Evolutionary conservation across 768 basidiomycete genomes (phyloP).

Genomic region (Ramaria sp.): DNA sequence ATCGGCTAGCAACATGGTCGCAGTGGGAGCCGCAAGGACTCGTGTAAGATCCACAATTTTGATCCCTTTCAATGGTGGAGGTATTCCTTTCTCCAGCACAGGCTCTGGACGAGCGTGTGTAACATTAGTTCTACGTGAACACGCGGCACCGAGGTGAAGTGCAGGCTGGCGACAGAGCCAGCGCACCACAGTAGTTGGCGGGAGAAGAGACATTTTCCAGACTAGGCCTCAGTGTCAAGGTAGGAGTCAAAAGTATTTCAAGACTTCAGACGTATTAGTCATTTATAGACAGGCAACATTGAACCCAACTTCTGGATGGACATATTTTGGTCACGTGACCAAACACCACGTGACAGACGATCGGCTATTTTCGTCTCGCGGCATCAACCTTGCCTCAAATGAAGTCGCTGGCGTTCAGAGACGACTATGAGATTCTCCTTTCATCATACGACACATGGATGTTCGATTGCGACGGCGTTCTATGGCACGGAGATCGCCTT

Average conservation of each 20-base stretch:
- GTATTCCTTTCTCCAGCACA: slow-evolving; percentile 33
- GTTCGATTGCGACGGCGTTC: slow-evolving; percentile 93
- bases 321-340: background rate
- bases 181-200: background rate
- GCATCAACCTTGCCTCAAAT: background rate
- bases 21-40: slow-evolving; percentile 83
- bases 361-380: background rate
- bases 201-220: background rate
- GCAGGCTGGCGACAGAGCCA: background rate
- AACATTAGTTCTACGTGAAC: slow-evolving; percentile 2
- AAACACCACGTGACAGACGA: background rate
- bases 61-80: slow-evolving; percentile 70
- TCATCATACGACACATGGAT: slow-evolving; percentile 85
- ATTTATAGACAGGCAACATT: background rate
- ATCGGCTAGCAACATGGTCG: slow-evolving; percentile 91
- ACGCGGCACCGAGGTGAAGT: background rate
- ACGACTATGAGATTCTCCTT: slow-evolving; percentile 28
- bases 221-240: background rate
- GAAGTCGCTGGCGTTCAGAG: slow-evolving; percentile 3
- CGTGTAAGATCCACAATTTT: slow-evolving; percentile 84
- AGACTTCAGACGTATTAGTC: background rate
- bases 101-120: background rate
- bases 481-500: slow-evolving; percentile 78
- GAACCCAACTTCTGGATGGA: background rate
- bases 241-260: background rate